phyloP scores from a whole-genome alignment of 331 rosid genomes.

The Stylosanthes scabra region DNA sequence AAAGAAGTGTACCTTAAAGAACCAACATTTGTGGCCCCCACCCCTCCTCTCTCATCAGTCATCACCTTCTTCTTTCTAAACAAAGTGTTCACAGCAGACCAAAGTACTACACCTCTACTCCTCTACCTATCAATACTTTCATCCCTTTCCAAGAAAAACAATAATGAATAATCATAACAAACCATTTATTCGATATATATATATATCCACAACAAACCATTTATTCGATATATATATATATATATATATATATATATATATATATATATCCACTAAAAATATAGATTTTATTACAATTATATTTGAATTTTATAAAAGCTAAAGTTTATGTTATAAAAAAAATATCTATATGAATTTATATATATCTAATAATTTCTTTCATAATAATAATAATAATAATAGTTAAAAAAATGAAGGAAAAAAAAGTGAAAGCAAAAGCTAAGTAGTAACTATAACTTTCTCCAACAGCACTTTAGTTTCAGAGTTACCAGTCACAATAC shows the following conservation, averaged over 20 bases:
- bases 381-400: not conserved
- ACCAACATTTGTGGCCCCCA: constrained; percentile 62
- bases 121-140: constrained; percentile 7
- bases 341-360: too few relatives aligned
- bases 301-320: too few relatives aligned
- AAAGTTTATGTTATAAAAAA: too few relatives aligned
- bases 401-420: not conserved
- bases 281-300: too few relatives aligned
- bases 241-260: too few relatives aligned
- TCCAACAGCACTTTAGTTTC: constrained; percentile 39
- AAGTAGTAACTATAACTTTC: constrained; percentile 24
- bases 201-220: too few relatives aligned
- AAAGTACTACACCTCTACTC: not conserved
- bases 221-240: too few relatives aligned
- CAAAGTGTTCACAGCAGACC: constrained; percentile 30
- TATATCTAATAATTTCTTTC: too few relatives aligned
- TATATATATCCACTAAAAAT: too few relatives aligned
- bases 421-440: constrained; percentile 38
- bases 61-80: constrained; percentile 2
- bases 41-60: constrained; percentile 4
- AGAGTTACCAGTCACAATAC: constrained; percentile 4
- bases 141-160: constrained; percentile 26
- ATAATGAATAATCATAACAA: not conserved
- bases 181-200: too few relatives aligned
- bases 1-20: constrained; percentile 67